phyloP scores from a whole-genome alignment of 2,329 filamentous ascomycete species.

The Fusarium camptoceras region DNA sequence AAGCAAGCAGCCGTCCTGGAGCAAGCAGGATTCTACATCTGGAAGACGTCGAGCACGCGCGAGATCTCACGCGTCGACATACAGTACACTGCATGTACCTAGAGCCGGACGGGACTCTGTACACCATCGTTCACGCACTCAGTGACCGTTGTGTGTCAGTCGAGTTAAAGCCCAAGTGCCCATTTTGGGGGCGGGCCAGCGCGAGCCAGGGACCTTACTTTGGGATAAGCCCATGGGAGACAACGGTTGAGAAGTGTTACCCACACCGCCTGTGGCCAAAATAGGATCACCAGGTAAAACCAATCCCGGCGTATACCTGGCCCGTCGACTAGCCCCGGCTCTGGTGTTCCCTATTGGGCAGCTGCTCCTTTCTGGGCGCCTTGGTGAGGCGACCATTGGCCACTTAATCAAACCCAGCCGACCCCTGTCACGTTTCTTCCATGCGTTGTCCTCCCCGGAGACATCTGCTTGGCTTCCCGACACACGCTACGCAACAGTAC shows the following conservation, averaged over 20 bases:
- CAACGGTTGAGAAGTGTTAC: conserved; percentile 35
- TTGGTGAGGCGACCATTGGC: conserved; percentile 59
- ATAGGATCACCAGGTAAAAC: conserved; percentile 46
- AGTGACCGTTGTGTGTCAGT: conserved; percentile 43
- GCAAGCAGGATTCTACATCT: conserved; percentile 30
- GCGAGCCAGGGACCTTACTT: conserved; percentile 28
- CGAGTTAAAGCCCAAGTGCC: conserved; percentile 38
- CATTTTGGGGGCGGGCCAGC: conserved; percentile 42
- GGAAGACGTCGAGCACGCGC: conserved; percentile 25
- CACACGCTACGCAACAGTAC: conserved; percentile 32
- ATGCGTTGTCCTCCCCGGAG: conserved; percentile 59
- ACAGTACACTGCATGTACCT: conserved; percentile 36
- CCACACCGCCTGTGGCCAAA: conserved; percentile 52
- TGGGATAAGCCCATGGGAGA: conserved; percentile 34
- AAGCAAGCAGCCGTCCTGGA: conserved; percentile 18
- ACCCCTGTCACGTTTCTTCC: conserved; percentile 64
- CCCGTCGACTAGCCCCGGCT: conserved; percentile 60
- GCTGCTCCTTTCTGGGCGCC: conserved; percentile 57
- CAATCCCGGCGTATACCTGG: conserved; percentile 55
- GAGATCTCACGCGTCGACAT: conserved; percentile 24
- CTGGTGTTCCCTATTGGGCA: conserved; percentile 64
- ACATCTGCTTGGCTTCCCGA: conserved; percentile 39
- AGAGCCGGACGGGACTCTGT: conserved; percentile 24
- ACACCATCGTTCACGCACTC: conserved; percentile 28
- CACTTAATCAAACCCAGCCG: conserved; percentile 62